Evolutionary conservation across 305 asterid genomes (phyloP), one percentile per base, ranked within the genome.

Genomic region (Solanum hybrid): DNA sequence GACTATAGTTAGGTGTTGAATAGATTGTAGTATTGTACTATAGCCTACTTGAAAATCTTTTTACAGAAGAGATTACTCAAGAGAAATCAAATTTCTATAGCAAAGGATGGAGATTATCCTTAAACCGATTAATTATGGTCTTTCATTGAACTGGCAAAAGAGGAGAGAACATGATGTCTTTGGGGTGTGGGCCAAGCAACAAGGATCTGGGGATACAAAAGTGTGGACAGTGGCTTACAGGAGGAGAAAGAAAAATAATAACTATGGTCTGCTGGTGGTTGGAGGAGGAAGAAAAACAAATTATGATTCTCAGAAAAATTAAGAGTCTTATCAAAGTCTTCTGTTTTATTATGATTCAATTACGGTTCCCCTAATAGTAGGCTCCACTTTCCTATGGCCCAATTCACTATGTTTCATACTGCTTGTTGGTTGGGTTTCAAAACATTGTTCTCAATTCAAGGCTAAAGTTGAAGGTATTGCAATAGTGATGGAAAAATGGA

Each of bases 211-310:
- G 67, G 67, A 39, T 80, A 40, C 86, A 24, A 39, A 13, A n/a
- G 86, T 80, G 86, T 80, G 86, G 64, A 39, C 67, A 13, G 67
- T 80, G 67, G 86, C 86, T 80, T 57, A 80, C 67, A 24, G 13
- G 64, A 79, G 86, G 86, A 80, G 86, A 80, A 39, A 80, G 86
- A 80, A 80, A 80, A 80, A 37, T 37, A 80, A 80, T 80, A 39
- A 80, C 64, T 80, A 40, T 39, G 64, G 61, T 24, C 35, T 39
- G 35, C 86, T 39, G 64, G 67, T 80, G 86, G 34, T 80, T 80
- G 86, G 34, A 37, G 86, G 86, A 39, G 61, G 86, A 80, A 80
- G 61, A 36, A 80, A 79, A 36, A 2, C 26, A 80, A 37, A 80
- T 28, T 80, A 11, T 24, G 86, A 80, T 80, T 37, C 86, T 37